Evolutionary conservation across 1,139 yeast species (phyloP), one percentile per base, ranked within the genome.

Genomic region (Geotrichum europaeum): DNA sequence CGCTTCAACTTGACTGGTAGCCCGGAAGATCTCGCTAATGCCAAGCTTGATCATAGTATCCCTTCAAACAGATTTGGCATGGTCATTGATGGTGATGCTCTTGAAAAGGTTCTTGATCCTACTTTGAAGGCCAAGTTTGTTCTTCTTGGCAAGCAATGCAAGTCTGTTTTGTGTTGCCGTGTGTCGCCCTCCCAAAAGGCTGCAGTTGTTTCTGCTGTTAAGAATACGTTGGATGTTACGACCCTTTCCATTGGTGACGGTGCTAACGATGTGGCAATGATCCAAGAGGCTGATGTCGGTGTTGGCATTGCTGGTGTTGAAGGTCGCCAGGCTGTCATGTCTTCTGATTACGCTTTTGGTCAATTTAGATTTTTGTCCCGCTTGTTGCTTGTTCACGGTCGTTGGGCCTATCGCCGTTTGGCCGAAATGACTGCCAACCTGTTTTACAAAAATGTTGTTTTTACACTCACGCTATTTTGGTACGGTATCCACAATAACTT

Each of bases 311-410:
- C 96, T 56, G 99, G 99, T 73, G 95, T 89, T 75, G 99, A 94
- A 79, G 99, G 99, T 67, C 81, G 98, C 60, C 98, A 92, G 73
- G 99, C 99, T n/a, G 98, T 88, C 18, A 94, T 94, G 99, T 87
- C 96, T 12, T 87, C 97, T 0, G 99, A 94, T 79, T 94, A 91
- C 75, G 99, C 97, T 4, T 79, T 94, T 73, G 99, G 97, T 13
- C 99, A 94, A 74, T 94, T 94, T 76, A 79, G 97, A 69, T 94
- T 82, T 72, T 75, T 94, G 70, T 82, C 89, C 1, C 80, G 92
- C 68, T 79, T 94, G 67, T 77, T 94, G 55, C 77, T 94, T 59
- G 95, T 90, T 25, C 99, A 94, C 76, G 99, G 99, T 47, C 83
- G 97, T 72, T 94, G 98, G 98, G 89, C 96, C 0, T 94, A 94